phyloP scores from a whole-genome alignment of 208 protist genomes.

The Trypanosoma mega region DNA sequence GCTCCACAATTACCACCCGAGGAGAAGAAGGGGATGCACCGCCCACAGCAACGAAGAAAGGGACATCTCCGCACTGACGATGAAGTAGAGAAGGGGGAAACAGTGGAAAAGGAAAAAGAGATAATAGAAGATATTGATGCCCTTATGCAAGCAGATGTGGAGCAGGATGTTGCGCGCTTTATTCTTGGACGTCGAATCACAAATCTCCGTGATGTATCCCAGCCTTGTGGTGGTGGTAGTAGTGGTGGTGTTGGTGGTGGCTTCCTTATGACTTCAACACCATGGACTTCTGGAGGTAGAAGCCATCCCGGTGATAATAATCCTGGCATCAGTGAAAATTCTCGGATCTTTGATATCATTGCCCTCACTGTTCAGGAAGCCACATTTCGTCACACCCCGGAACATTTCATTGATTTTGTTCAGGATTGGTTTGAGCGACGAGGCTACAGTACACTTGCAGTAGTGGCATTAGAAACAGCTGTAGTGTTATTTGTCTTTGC shows the following conservation, averaged over 20 bases:
- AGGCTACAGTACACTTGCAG: constrained; percentile 6
- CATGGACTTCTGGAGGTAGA: no score
- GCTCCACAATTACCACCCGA: constrained; percentile 2
- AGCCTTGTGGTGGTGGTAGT: no score
- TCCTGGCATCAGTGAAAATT: no score
- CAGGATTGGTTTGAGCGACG: constrained; percentile 10
- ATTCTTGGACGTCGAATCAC: no score
- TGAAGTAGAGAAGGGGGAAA: not conserved
- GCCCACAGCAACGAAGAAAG: no score
- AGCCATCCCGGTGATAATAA: no score
- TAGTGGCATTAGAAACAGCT: not conserved
- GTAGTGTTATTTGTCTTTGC: constrained; percentile 19
- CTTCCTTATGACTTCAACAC: no score
- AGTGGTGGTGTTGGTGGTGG: no score
- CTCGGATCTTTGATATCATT: constrained; percentile 10
- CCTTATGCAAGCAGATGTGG: not conserved
- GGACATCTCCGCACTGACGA: no score
- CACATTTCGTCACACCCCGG: constrained; percentile 4
- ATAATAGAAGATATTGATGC: not conserved
- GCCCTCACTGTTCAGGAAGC: constrained; percentile 15
- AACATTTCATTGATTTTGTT: constrained; percentile 13
- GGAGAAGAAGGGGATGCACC: no score
- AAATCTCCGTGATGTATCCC: no score
- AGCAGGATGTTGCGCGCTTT: no score
- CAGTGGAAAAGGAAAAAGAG: not conserved